Evolutionary conservation across 75 land plant genomes (phyloP).

Genomic region (Cryptomeria japonica): DNA sequence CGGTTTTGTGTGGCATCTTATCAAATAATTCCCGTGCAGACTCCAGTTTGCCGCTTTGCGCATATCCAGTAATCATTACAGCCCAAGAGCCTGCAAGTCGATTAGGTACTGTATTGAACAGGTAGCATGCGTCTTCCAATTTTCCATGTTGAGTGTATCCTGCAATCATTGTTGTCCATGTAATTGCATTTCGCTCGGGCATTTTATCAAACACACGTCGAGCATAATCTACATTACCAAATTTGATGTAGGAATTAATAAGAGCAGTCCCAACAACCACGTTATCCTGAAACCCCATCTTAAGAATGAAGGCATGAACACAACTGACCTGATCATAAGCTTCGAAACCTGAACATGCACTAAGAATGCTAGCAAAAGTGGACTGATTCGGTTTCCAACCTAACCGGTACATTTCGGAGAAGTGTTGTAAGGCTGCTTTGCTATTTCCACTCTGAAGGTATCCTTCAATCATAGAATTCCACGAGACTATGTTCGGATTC

Average conservation of each 20-base stretch:
- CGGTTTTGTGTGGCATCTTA: slow-evolving; percentile 28
- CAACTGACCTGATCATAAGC: slow-evolving; percentile 13
- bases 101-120: slow-evolving; percentile 40
- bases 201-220: slow-evolving; percentile 41
- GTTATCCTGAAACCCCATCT: slow-evolving; percentile 31
- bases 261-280: slow-evolving; percentile 58
- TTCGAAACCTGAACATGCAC: slow-evolving; percentile 17
- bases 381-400: slow-evolving; percentile 13
- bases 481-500: not conserved
- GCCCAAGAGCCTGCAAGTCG: slow-evolving; percentile 31
- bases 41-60: slow-evolving; percentile 22
- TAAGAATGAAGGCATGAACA: slow-evolving; percentile 39
- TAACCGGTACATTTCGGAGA: slow-evolving; percentile 7
- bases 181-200: slow-evolving; percentile 35
- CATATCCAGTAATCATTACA: slow-evolving; percentile 41
- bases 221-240: slow-evolving; percentile 36
- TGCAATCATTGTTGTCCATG: slow-evolving; percentile 57
- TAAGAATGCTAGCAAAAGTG: slow-evolving; percentile 16
- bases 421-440: not conserved
- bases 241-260: slow-evolving; percentile 43
- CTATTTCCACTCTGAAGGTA: not conserved
- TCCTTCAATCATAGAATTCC: slow-evolving; percentile 1
- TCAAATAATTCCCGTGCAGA: slow-evolving; percentile 36
- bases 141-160: slow-evolving; percentile 50
- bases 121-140: slow-evolving; percentile 25